Conservation (phyloP, 768 basidiomycete genomes). For the Cyclocybe cylindracea region DNA sequence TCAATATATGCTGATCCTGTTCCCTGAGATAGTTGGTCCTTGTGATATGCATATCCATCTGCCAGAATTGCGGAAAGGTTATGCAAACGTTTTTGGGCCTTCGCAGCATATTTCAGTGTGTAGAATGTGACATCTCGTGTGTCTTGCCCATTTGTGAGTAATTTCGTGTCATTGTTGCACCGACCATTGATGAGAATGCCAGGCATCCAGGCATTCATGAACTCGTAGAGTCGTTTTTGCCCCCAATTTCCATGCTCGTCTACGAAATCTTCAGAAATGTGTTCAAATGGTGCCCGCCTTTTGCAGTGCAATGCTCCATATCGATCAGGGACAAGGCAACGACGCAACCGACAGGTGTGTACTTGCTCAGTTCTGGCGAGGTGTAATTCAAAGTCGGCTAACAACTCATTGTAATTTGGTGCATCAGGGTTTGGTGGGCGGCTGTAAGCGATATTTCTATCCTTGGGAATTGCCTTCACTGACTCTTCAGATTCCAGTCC, state of each 20-base stretch:
- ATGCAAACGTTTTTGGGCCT: constrained; percentile 29
- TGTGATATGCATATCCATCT: constrained; percentile 26
- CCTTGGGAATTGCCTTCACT: constrained; percentile 22
- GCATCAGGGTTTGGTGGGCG: constrained; percentile 29
- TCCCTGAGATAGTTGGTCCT: no score
- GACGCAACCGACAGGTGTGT: constrained; percentile 26
- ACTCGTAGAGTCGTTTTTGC: constrained; percentile 19
- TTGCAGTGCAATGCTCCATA: constrained; percentile 31
- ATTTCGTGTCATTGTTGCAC: constrained; percentile 44
- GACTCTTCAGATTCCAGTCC: constrained; percentile 25
- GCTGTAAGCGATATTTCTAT: constrained; percentile 30
- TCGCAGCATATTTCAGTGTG: constrained; percentile 31
- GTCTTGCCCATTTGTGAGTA: constrained; percentile 34
- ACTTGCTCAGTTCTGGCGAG: constrained; percentile 27
- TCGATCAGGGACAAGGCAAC: constrained; percentile 22
- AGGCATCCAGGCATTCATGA: constrained; percentile 29
- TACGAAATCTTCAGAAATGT: constrained; percentile 15
- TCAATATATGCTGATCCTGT: neutral
- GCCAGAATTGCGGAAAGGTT: constrained; percentile 39
- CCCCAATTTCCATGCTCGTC: constrained; percentile 25
- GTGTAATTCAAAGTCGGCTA: constrained; percentile 18
- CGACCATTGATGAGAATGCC: constrained; percentile 18
- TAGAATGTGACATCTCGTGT: constrained; percentile 35
- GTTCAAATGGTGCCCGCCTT: constrained; percentile 27
- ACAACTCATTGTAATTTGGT: constrained; percentile 16